Evolutionary conservation across 2,329 filamentous ascomycete species (phyloP).

Genomic region (Emmonsiellopsis sp.): DNA sequence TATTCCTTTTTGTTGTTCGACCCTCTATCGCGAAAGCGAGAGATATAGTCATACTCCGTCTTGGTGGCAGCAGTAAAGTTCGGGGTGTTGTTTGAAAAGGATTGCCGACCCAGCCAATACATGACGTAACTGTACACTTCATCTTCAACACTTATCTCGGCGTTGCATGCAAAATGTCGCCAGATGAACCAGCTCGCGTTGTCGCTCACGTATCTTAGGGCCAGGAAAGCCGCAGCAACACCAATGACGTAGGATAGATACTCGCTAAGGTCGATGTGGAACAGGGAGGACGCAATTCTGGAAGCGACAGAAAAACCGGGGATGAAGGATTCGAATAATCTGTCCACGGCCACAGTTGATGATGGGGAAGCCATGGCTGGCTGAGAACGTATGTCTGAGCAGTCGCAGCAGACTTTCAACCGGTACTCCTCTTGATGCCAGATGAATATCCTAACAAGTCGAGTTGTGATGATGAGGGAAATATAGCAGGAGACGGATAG

Average conservation of each 20-base stretch:
- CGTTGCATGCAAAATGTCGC: conserved; percentile 54
- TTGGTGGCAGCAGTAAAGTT: conserved; percentile 58
- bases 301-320: conserved; percentile 56
- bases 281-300: conserved; percentile 44
- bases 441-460: too few relatives aligned
- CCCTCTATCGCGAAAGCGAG: conserved; percentile 19
- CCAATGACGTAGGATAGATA: conserved; percentile 53
- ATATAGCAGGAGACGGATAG: too few relatives aligned
- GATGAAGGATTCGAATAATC: conserved; percentile 54
- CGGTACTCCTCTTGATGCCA: too few relatives aligned
- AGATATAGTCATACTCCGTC: conserved; percentile 33
- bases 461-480: too few relatives aligned
- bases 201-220: background rate
- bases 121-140: conserved; percentile 66
- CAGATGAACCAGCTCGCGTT: conserved; percentile 33
- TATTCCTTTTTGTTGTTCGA: conserved; percentile 34
- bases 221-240: conserved; percentile 12
- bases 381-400: too few relatives aligned
- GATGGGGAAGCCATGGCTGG: conserved; percentile 13
- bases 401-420: too few relatives aligned
- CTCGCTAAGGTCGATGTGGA: conserved; percentile 53
- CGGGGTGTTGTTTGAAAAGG: conserved; percentile 51
- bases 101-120: conserved; percentile 58
- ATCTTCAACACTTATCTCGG: conserved; percentile 59
- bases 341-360: background rate